Conservation (phyloP, 306 rosid genomes). For the Cyamopsis tetragonoloba region DNA sequence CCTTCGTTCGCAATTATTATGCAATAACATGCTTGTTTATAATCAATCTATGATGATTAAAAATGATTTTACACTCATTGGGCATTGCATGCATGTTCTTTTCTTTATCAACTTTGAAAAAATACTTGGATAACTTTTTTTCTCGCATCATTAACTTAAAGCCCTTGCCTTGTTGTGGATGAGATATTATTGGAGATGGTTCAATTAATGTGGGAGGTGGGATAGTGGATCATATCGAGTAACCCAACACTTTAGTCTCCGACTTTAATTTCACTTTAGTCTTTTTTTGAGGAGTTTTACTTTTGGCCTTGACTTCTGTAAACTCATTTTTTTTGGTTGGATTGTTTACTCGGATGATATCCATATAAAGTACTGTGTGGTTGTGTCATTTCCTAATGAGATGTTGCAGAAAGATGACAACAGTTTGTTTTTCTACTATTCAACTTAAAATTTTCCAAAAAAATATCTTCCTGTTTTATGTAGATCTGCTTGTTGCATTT, state of each 20-base stretch:
- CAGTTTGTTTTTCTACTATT: background rate
- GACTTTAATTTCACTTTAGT: no score
- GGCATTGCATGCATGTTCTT: background rate
- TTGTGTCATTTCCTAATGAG: background rate
- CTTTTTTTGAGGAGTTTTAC: no score
- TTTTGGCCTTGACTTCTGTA: no score
- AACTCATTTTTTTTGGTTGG: no score
- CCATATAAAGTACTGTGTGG: slow-evolving; percentile 14
- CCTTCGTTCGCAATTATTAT: background rate
- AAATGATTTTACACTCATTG: background rate
- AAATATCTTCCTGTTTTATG: background rate
- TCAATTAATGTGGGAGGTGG: slow-evolving; percentile 5
- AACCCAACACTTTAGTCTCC: no score
- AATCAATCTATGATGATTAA: background rate
- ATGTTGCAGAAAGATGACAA: background rate
- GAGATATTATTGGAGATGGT: slow-evolving; percentile 9
- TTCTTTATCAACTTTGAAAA: slow-evolving; percentile 12
- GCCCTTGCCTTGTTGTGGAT: background rate
- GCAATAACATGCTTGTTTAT: background rate
- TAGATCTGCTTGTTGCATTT: background rate
- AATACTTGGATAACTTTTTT: background rate
- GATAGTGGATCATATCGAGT: background rate
- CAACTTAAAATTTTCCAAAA: background rate
- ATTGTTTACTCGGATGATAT: no score
- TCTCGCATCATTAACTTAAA: background rate